A percentile compares a stretch with the other conserved stretches of the same genome.
These are phyloP conservation scores for Moelleriella libera DNA, from an alignment of 2,329 filamentous ascomycete species.

Conservation along the genomic window DNA sequence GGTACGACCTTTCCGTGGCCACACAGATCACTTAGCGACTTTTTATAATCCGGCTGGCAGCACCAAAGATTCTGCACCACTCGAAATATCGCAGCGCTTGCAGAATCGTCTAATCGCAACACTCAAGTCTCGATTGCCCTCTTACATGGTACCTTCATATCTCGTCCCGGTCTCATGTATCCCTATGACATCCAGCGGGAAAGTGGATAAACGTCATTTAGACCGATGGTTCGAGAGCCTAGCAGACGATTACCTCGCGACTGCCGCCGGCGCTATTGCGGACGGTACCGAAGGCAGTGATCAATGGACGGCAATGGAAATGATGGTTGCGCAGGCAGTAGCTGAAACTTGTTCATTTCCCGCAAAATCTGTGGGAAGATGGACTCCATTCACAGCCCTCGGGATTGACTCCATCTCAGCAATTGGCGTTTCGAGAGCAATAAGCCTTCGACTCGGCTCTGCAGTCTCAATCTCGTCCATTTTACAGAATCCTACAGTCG, in stretches of 20 bases:
- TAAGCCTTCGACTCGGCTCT: slow-evolving; percentile 31
- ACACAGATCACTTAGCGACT: slow-evolving; percentile 42
- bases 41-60: slow-evolving; percentile 47
- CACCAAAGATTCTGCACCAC: slow-evolving; percentile 15
- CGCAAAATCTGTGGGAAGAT: slow-evolving; percentile 34
- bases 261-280: slow-evolving; percentile 10
- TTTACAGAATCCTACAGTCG: slow-evolving; percentile 53
- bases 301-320: slow-evolving; percentile 42
- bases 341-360: slow-evolving; percentile 32
- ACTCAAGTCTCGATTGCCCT: slow-evolving; percentile 43
- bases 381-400: slow-evolving; percentile 62
- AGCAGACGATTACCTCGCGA: slow-evolving; percentile 26
- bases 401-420: slow-evolving; percentile 77
- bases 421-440: slow-evolving; percentile 48
- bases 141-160: slow-evolving; percentile 68
- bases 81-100: slow-evolving; percentile 20
- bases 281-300: slow-evolving; percentile 15
- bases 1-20: slow-evolving; percentile 22
- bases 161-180: slow-evolving; percentile 56
- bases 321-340: slow-evolving; percentile 38
- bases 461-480: slow-evolving; percentile 54
- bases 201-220: slow-evolving; percentile 50
- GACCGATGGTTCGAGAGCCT: slow-evolving; percentile 31
- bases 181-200: slow-evolving; percentile 62
- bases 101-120: slow-evolving; percentile 36